Base-by-base conservation (phyloP, 2,329 filamentous ascomycete genomes). In the Hypomyces rosellus region DNA sequence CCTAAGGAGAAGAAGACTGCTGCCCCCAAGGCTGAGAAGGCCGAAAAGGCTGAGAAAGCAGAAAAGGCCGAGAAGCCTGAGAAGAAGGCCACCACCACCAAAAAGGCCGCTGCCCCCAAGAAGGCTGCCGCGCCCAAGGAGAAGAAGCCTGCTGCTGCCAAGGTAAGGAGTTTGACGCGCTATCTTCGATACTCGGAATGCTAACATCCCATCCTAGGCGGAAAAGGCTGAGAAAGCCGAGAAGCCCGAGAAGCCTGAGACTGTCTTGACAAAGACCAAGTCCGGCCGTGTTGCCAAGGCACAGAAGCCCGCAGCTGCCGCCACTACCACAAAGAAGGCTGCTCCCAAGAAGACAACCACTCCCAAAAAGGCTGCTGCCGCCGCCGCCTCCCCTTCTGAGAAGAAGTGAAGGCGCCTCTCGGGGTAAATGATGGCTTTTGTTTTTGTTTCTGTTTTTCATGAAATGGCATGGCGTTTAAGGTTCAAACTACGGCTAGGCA, bases 221-320 rank as follows among this genome's bases (percentile, higher is more conserved):
- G 25, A 30, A 30, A 30, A 39, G 37, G 37, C 37, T 15, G 37
- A 39, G 14, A 39, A 39, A 39, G 37, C 37, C 16, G 37, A 39
- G n/a, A 39, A 39, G 37, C 53, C 84, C 51, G 84, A 89, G 59
- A 84, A 86, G 71, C 76, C 82, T 55, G 66, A 70, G 52, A 82
- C 84, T 63, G 77, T 85, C 45, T 72, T 90, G 47, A 81, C 79
- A 67, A 91, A 88, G 81, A 91, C 89, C 69, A 93, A 93, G 81
- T 85, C 88, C 48, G 89, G 89, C 45, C 86, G 89, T 59, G 86
- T 95, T 61, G 82, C 85, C 61, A 95, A 93, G 82, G 74, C 77
- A 20, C 51, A 71, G 61, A 71, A 73, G 61, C 67, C 70, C 16
- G 69, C 75, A 7, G 69, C 73, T 38, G 74, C 77, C 65, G 74